Evolutionary conservation across 2,329 filamentous ascomycete species (phyloP).

Genomic region (Botrytis pseudocinerea): DNA sequence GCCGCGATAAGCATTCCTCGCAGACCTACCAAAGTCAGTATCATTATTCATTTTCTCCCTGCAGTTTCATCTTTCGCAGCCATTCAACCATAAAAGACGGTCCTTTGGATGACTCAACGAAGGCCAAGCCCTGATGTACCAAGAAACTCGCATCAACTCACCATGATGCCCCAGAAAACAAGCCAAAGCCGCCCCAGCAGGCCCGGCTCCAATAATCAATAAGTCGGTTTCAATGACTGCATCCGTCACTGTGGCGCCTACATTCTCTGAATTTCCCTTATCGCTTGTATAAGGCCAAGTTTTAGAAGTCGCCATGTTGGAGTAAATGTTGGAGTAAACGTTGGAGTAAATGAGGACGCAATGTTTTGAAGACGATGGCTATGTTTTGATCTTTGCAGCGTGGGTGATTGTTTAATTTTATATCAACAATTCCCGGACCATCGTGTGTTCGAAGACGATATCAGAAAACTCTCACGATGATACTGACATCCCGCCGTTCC

Average conservation of each 20-base stretch:
- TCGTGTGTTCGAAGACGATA: background rate
- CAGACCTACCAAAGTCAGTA: slow-evolving; percentile 42
- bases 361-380: background rate
- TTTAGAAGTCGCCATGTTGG: slow-evolving; percentile 1
- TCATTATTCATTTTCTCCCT: background rate
- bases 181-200: slow-evolving; percentile 55
- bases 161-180: slow-evolving; percentile 54
- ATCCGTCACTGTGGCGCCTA: background rate
- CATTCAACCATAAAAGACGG: no score
- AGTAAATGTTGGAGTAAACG: background rate
- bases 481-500: background rate
- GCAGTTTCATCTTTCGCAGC: background rate
- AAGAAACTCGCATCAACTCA: slow-evolving; percentile 28
- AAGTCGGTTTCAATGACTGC: slow-evolving; percentile 45
- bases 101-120: background rate
- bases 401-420: background rate
- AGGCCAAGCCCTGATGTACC: background rate
- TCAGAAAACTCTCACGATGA: background rate
- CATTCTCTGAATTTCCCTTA: background rate
- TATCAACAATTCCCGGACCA: background rate
- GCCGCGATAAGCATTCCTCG: slow-evolving; percentile 55
- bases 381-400: background rate
- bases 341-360: background rate
- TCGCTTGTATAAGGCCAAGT: slow-evolving; percentile 16
- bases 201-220: slow-evolving; percentile 53